These are phyloP conservation scores for Cercospora sojina DNA, from an alignment of 2,329 filamentous ascomycete species.

Conservation along the genomic window DNA sequence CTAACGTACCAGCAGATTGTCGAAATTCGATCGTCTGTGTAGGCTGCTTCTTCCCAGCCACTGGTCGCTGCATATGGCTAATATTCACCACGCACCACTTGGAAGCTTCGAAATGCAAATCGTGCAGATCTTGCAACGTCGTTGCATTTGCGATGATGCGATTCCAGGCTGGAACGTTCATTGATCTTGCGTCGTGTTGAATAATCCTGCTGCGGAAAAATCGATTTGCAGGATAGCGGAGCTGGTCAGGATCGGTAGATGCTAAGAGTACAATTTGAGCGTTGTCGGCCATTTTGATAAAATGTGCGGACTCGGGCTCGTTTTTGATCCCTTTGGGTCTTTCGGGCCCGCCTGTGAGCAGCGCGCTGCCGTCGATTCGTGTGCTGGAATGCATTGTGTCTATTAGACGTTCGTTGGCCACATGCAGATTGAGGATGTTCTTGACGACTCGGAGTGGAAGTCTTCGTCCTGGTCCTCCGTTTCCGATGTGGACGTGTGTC, in stretches of 20 bases:
- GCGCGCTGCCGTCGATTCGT: slow-evolving; percentile 20
- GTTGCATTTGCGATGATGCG: not conserved
- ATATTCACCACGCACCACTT: not conserved
- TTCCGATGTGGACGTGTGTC: slow-evolving; percentile 38
- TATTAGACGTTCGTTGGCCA: slow-evolving; percentile 35
- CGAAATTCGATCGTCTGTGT: slow-evolving; percentile 2
- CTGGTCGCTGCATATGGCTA: not conserved
- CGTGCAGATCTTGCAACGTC: not conserved
- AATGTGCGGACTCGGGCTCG: not conserved
- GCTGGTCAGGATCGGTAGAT: not conserved
- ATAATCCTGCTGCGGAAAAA: not conserved
- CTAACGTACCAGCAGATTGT: not conserved
- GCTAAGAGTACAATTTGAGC: not conserved
- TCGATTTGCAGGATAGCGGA: not conserved
- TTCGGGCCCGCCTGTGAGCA: not conserved
- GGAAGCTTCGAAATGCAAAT: not conserved
- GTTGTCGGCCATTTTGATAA: not conserved
- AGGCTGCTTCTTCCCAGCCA: not conserved
- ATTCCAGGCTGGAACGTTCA: not conserved
- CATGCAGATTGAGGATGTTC: slow-evolving; percentile 32
- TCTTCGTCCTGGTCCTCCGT: slow-evolving; percentile 20
- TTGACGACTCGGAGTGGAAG: slow-evolving; percentile 32
- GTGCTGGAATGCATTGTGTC: slow-evolving; percentile 30
- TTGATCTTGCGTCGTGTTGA: not conserved
- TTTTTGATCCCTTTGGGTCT: not conserved